A percentile compares a stretch with the other conserved stretches of the same genome.
Conservation (phyloP, 768 basidiomycete genomes). For the Hortiboletus campestris region DNA sequence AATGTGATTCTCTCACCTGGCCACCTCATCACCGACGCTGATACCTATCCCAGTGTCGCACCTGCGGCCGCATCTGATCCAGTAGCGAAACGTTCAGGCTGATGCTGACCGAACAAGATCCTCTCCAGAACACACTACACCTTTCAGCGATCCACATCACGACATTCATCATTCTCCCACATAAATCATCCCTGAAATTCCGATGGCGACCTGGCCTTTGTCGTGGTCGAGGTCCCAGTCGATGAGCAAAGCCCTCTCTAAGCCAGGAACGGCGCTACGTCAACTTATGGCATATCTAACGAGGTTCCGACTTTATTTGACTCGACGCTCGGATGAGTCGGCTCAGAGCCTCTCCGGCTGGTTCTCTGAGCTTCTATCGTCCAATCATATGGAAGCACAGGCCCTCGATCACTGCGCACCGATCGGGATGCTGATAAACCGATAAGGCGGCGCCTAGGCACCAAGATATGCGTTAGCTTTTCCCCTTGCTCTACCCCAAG, state of each 20-base stretch:
- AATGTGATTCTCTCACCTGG: background rate
- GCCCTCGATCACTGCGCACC: background rate
- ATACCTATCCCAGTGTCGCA: background rate
- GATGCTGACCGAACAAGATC: background rate
- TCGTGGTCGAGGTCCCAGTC: background rate
- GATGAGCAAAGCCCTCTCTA: too few relatives aligned
- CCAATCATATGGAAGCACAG: background rate
- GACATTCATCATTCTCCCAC: background rate
- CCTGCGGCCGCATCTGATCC: background rate
- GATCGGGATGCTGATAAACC: background rate
- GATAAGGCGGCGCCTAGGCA: constrained; percentile 6
- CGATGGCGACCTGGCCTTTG: background rate
- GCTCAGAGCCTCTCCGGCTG: background rate
- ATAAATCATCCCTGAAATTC: background rate
- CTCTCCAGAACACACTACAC: background rate
- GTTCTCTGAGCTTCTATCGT: background rate
- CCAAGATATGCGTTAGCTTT: background rate
- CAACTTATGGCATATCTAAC: background rate
- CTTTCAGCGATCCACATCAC: constrained; percentile 2
- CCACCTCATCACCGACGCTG: background rate
- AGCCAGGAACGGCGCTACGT: background rate
- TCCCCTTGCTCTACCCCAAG: background rate
- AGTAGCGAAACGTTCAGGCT: background rate
- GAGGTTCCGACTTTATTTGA: background rate
- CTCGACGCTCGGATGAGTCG: background rate